A percentile compares a stretch with the other conserved stretches of the same genome.
Conservation (phyloP, 441 rosid species). For the Pelargonium myrrhifolium region DNA sequence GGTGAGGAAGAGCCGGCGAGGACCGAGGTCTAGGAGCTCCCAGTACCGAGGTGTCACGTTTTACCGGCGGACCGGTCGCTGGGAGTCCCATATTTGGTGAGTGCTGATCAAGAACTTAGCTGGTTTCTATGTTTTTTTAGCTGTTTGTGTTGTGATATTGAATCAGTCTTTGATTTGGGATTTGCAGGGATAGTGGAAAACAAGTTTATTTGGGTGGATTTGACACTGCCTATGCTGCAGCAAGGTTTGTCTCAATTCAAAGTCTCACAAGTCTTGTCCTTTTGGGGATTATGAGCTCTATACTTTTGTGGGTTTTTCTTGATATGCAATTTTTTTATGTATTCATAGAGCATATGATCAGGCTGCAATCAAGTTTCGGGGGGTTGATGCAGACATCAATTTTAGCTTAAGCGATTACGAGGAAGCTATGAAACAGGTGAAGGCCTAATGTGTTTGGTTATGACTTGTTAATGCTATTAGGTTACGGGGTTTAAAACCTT, state of each 20-base stretch:
- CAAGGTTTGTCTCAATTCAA: constrained; percentile 6
- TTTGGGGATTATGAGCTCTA: not conserved
- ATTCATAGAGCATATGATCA: constrained; percentile 15
- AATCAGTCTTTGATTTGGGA: not conserved
- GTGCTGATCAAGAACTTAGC: not conserved
- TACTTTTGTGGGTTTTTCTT: not conserved
- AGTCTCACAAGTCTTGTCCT: not conserved
- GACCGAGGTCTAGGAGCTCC: not conserved
- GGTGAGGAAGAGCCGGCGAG: not conserved
- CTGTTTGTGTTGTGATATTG: not conserved
- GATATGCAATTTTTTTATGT: not conserved
- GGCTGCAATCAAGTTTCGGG: constrained; percentile 18
- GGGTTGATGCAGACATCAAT: constrained; percentile 19
- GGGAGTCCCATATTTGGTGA: not conserved
- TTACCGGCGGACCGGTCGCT: not conserved
- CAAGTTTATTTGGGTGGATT: constrained; percentile 21
- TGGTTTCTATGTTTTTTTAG: too few species aligned
- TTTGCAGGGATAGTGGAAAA: constrained; percentile 16
- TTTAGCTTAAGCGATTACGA: constrained; percentile 14
- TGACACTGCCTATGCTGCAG: constrained; percentile 16
- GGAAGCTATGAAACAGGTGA: constrained; percentile 47
- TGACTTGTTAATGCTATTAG: not conserved
- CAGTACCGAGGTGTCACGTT: not conserved
- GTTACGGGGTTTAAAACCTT: not conserved
- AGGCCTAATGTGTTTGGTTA: not conserved